These are phyloP conservation scores for Echeveria elegans DNA, from an alignment of 164 flowering plant species.

Conservation along the genomic window DNA sequence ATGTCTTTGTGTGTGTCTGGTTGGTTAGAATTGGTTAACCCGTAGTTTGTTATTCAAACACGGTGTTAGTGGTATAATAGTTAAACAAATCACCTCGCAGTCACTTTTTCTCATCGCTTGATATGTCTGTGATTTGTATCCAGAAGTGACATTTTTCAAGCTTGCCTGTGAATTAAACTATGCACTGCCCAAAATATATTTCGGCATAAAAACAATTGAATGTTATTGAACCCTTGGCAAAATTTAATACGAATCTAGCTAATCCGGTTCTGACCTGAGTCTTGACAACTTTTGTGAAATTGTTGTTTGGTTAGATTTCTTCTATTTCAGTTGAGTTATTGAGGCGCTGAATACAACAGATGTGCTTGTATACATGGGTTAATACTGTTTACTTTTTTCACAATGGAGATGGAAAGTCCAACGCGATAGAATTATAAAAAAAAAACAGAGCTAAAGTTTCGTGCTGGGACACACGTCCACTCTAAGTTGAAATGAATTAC, in stretches of 20 bases:
- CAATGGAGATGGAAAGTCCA: slow-evolving; percentile 2
- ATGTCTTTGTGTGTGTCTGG: not conserved
- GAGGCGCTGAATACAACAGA: not conserved
- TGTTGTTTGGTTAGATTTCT: not conserved
- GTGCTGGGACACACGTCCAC: not conserved
- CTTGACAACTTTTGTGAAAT: not conserved
- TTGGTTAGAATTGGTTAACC: slow-evolving; percentile 24
- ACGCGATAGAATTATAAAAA: not conserved
- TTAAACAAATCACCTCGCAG: not conserved
- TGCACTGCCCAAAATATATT: no score
- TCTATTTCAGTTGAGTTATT: not conserved
- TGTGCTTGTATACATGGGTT: not conserved
- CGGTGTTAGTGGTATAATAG: not conserved
- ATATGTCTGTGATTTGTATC: no score
- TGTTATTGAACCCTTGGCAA: no score
- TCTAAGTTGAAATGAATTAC: slow-evolving; percentile 1
- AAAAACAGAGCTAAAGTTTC: not conserved
- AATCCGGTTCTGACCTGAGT: no score
- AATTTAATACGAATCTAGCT: no score
- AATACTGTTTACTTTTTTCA: not conserved
- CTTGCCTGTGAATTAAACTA: no score
- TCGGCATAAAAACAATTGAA: no score
- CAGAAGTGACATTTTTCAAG: no score
- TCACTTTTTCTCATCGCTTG: not conserved
- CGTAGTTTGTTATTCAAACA: slow-evolving; percentile 9